Evolutionary conservation across 2,329 filamentous ascomycete species (phyloP).

Genomic region (Metarhizium album): DNA sequence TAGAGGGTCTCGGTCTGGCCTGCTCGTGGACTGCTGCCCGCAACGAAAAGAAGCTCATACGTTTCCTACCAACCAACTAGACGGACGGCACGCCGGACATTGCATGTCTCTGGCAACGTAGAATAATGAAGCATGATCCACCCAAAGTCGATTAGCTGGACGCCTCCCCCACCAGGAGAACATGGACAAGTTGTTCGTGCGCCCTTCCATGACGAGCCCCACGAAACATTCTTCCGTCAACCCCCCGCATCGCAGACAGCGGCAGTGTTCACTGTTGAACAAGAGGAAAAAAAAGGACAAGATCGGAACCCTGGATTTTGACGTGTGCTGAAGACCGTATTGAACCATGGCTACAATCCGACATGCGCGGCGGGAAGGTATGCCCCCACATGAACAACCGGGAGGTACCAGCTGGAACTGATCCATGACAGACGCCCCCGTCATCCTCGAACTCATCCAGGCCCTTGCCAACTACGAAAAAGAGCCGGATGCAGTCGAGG

Average conservation of each 20-base stretch:
- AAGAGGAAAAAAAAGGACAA: not conserved
- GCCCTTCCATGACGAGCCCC: not conserved
- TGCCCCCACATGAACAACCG: constrained; percentile 1
- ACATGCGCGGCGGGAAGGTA: constrained; percentile 51
- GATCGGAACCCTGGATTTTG: not conserved
- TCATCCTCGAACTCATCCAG: constrained; percentile 72
- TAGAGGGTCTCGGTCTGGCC: too few relatives aligned
- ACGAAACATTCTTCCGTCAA: not conserved
- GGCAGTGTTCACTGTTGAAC: not conserved
- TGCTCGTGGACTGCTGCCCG: too few relatives aligned
- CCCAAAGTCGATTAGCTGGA: not conserved
- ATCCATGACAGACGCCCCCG: constrained; percentile 53
- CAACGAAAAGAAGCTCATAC: too few relatives aligned
- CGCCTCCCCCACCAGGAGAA: not conserved
- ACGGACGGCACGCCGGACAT: too few relatives aligned
- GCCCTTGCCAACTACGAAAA: constrained; percentile 86
- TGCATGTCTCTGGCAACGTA: too few relatives aligned
- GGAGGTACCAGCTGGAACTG: not conserved
- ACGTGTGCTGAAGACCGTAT: not conserved
- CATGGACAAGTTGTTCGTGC: not conserved
- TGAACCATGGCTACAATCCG: constrained; percentile 11
- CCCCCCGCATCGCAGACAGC: not conserved
- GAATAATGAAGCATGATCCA: not conserved
- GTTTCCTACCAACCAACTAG: too few relatives aligned
- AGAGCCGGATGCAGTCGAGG: constrained; percentile 60